Evolutionary conservation across 805 yeast species (phyloP), one percentile per base, ranked within the genome.

Genomic region (Zygosaccharomyces bailii): DNA sequence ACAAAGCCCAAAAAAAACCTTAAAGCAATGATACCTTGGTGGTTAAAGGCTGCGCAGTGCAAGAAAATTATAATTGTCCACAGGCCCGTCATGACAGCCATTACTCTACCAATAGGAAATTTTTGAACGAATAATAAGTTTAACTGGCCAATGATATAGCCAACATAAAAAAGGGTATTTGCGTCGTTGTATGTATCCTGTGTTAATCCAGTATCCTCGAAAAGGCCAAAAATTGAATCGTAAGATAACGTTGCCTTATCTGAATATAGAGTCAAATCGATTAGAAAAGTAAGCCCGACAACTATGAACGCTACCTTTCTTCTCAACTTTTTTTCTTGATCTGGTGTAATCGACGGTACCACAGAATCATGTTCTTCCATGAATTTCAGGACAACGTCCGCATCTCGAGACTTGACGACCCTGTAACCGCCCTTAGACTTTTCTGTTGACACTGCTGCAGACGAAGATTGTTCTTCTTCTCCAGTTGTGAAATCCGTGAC

Each of bases 161-260:
- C 82, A 18, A 70, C 76, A 52, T 76, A 76, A 52, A 76, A 77
- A n/a, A 77, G 46, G 2, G 81, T 73, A 48, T 75, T 74, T 13
- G 74, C 64, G 44, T 74, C 73, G 50, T 73, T 72, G 55, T 74
- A 77, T 39, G 65, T 66, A 40, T 67, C 52, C 50, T 72, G 72
- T 20, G 63, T 61, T 20, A 78, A 54, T 2, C 71, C 69, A 1
- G 77, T 74, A 45, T 72, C 78, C 5, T 63, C 69, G 59, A 67
- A 74, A 20, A 78, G 58, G 1, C 73, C 80, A 41, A 76, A 65
- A 39, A 76, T 66, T 0, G 78, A 65, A 11, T 75, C 69, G 52
- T 74, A 78, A 0, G 76, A 69, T 34, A 76, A 51, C 2, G 79
- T 71, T 2, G 76, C 76, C 51, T 78, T 78, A 56, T 77, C 82